phyloP scores from a whole-genome alignment of 2,329 filamentous ascomycete genomes.

The Bimuria novae-zelandiae region DNA sequence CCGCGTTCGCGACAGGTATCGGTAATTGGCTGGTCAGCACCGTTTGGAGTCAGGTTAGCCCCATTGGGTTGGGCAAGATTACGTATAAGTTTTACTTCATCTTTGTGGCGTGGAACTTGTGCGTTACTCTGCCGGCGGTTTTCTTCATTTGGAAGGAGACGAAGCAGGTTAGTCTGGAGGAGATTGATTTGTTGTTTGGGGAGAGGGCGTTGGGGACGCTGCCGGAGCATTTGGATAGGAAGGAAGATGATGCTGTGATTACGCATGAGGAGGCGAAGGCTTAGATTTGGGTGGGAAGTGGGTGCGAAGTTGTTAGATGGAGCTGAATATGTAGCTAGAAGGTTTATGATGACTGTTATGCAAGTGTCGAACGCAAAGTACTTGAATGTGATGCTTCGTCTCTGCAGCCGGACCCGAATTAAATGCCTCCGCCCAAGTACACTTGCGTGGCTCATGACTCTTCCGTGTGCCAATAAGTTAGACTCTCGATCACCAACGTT shows the following conservation, averaged over 20 bases:
- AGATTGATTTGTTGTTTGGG: constrained; percentile 63
- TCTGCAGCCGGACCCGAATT: too few species aligned
- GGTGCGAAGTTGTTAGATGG: too few species aligned
- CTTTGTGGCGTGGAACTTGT: constrained; percentile 58
- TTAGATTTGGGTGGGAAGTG: too few species aligned
- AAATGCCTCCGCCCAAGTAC: too few species aligned
- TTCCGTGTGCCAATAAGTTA: too few species aligned
- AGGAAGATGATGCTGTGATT: constrained; percentile 11
- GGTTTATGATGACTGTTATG: too few species aligned
- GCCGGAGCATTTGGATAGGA: constrained; percentile 49
- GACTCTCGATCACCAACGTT: too few species aligned
- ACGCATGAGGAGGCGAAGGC: constrained; percentile 3
- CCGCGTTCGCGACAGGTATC: constrained; percentile 61
- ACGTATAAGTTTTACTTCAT: constrained; percentile 63
- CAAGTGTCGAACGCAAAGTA: too few species aligned
- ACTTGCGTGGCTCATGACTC: too few species aligned
- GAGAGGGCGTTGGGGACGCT: constrained; percentile 55
- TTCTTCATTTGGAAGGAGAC: constrained; percentile 57
- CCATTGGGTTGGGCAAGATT: constrained; percentile 55
- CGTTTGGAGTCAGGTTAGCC: constrained; percentile 63
- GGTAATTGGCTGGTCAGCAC: constrained; percentile 65
- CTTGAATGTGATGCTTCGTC: too few species aligned
- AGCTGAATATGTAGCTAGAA: too few species aligned
- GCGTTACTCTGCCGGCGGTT: constrained; percentile 52
- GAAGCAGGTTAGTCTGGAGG: constrained; percentile 57